These are phyloP conservation scores for Podosphaera leucotricha DNA, from an alignment of 2,329 filamentous ascomycete species.

Conservation along the genomic window DNA sequence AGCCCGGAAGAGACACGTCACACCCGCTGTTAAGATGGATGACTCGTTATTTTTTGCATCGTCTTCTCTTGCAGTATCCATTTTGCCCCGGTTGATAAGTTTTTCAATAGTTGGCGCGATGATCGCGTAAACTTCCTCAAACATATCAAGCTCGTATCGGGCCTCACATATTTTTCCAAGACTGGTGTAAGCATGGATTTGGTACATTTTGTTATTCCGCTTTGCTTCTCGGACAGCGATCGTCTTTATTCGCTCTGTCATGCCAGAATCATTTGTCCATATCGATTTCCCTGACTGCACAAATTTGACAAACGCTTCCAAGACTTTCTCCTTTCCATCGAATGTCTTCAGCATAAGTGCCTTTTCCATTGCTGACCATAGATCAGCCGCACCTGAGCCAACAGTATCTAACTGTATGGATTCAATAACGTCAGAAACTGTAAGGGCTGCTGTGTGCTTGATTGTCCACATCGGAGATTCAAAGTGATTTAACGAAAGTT, in stretches of 20 bases:
- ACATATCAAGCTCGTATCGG: slow-evolving; percentile 45
- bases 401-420: slow-evolving; percentile 42
- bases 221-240: slow-evolving; percentile 71
- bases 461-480: slow-evolving; percentile 72
- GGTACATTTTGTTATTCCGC: slow-evolving; percentile 68
- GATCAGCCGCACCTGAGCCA: slow-evolving; percentile 29
- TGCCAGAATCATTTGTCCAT: slow-evolving; percentile 26
- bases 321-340: slow-evolving; percentile 66
- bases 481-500: slow-evolving; percentile 41
- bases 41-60: slow-evolving; percentile 9
- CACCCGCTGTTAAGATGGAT: slow-evolving; percentile 13
- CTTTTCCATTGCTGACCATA: slow-evolving; percentile 73
- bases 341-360: slow-evolving; percentile 76
- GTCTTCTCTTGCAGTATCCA: slow-evolving; percentile 26
- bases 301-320: slow-evolving; percentile 60
- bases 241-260: slow-evolving; percentile 50
- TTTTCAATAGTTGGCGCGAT: slow-evolving; percentile 39
- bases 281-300: slow-evolving; percentile 37
- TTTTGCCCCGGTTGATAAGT: slow-evolving; percentile 32
- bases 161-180: slow-evolving; percentile 50
- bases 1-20: slow-evolving; percentile 14
- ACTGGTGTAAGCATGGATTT: slow-evolving; percentile 47
- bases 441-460: slow-evolving; percentile 67
- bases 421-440: slow-evolving; percentile 48
- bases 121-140: slow-evolving; percentile 40